These are phyloP conservation scores for Orobanche coerulescens DNA, from an alignment of 257 asterid genomes.

Conservation along the genomic window DNA sequence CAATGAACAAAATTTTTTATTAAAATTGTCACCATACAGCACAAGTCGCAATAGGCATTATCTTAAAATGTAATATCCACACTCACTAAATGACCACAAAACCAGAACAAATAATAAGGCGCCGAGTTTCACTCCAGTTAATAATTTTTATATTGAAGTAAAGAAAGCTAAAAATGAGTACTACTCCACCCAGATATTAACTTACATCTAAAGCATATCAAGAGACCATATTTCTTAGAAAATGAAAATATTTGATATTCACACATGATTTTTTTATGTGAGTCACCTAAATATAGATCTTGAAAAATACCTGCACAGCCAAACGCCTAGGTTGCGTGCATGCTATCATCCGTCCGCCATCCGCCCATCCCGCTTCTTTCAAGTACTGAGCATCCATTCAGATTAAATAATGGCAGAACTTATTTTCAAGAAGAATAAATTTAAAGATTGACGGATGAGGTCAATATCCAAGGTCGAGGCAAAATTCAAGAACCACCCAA, in stretches of 20 bases:
- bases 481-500: background rate
- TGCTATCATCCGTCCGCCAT: slow-evolving; percentile 83
- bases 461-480: background rate
- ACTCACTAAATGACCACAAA: background rate
- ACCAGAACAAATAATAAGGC: background rate
- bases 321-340: slow-evolving; percentile 96
- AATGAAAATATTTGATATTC: background rate
- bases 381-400: slow-evolving; percentile 41
- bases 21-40: background rate
- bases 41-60: background rate
- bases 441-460: background rate
- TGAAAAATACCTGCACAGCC: slow-evolving; percentile 74
- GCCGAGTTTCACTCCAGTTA: background rate
- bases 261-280: background rate
- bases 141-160: too few relatives aligned
- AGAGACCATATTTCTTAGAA: background rate
- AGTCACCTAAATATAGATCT: background rate
- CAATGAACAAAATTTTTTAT: background rate
- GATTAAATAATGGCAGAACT: slow-evolving; percentile 1
- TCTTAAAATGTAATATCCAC: background rate
- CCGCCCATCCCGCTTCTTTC: slow-evolving; percentile 97
- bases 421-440: background rate
- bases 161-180: background rate
- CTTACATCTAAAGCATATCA: background rate
- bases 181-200: background rate